Evolutionary conservation across 1,284 basidiomycete genomes (phyloP), one percentile per base, ranked within the genome.

Genomic region (Chiua sp.): DNA sequence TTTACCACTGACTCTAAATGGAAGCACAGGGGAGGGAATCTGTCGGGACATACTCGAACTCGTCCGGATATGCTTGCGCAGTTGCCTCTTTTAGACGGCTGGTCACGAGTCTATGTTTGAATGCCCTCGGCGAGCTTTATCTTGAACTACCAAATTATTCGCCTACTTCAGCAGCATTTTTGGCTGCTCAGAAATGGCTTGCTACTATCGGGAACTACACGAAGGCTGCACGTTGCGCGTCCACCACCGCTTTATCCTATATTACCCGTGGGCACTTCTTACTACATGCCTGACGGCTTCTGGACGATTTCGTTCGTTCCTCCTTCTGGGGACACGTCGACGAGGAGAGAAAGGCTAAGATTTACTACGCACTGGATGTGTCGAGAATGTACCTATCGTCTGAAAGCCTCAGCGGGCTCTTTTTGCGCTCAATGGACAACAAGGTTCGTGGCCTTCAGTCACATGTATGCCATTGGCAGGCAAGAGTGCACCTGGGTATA

Each of bases 11-110:
- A 72, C 47, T 57, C 74, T 65, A 56, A 73, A 42, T 72, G 71
- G 50, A 75, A 68, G 56, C 68, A 72, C 53, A 70, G 69, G 56
- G 77, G 87, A 11, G 87, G 87, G 3, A 83, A 84, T 39, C 80
- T 78, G 63, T 85, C 84, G 7, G 88, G 87, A 23, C 86, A 72
- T 88, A 90, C 53, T 82, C 80, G 68, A 80, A 90, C 62, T 88
- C 79, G 55, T 89, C 84, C 8, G 90, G 90, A 70, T 92, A 92
- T 13, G 84, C n/a, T n/a, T n/a, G n/a, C n/a, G n/a, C n/a, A n/a
- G n/a, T n/a, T n/a, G n/a, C n/a, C n/a, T n/a, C n/a, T n/a, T n/a
- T n/a, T n/a, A n/a, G n/a, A n/a, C n/a, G n/a, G n/a, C n/a, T n/a
- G n/a, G n/a, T n/a, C n/a, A n/a, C n/a, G n/a, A n/a, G n/a, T n/a